These are phyloP conservation scores for Ophiostoma quercus DNA, from an alignment of 2,329 filamentous ascomycete species.

Conservation along the genomic window DNA sequence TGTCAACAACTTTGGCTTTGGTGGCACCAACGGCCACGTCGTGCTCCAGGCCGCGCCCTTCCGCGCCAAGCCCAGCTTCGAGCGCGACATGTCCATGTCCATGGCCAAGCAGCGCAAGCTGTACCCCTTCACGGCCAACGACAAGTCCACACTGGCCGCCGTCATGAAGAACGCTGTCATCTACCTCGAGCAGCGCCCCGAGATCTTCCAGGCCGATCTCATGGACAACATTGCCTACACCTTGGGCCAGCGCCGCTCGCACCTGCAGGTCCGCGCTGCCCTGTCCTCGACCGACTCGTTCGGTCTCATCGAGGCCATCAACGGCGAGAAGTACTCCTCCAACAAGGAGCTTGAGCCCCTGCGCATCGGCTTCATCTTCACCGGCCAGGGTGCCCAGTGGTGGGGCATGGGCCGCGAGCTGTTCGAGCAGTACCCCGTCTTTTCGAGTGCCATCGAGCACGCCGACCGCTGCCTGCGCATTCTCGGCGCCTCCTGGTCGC, in stretches of 20 bases:
- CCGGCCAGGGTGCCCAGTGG: conserved; percentile 27
- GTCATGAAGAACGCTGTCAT: conserved; percentile 31
- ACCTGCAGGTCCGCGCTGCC: conserved; percentile 24
- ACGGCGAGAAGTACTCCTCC: conserved; percentile 19
- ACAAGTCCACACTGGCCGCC: conserved; percentile 34
- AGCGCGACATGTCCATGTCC: conserved; percentile 19
- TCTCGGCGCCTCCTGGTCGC: conserved; percentile 25
- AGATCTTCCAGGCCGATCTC: conserved; percentile 27
- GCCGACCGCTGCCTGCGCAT: conserved; percentile 23
- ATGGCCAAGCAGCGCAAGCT: conserved; percentile 28
- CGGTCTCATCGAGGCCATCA: conserved; percentile 32
- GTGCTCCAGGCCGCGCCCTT: conserved; percentile 37
- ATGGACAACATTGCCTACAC: conserved; percentile 32
- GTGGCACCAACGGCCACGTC: conserved; percentile 42
- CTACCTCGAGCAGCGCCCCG: conserved; percentile 30
- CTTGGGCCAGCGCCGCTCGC: conserved; percentile 33
- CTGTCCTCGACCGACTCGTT: conserved; percentile 20
- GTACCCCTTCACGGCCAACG: conserved; percentile 38
- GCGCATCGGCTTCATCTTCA: conserved; percentile 22
- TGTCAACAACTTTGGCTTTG: conserved; percentile 45
- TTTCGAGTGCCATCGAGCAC: conserved; percentile 14
- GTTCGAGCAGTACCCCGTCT: conserved; percentile 16
- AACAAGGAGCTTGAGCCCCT: conserved; percentile 21
- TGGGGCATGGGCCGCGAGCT: conserved; percentile 35
- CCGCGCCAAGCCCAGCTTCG: conserved; percentile 9